Base-by-base conservation (phyloP, 148 eudicot genomes). In the Nyssa sinensis region DNA sequence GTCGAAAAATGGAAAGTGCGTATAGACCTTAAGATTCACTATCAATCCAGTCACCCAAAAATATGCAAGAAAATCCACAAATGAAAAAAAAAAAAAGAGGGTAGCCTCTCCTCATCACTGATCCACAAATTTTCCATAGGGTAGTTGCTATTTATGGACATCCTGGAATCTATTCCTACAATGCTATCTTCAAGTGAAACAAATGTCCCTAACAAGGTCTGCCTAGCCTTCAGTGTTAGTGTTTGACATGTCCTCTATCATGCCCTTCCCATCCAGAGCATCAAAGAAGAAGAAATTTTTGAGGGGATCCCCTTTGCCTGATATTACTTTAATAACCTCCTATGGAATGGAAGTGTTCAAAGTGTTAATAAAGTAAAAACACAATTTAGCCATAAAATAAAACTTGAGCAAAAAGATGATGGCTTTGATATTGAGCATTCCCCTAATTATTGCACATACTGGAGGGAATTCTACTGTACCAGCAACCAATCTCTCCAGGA, bases 261-360 rank as follows among this genome's bases (percentile, higher is more conserved):
- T 63, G 69, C 99, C 99, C 81, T 96, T 96, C 3, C 99, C 98
- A 11, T 93, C 98, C 93, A 79, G 75, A 1, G 98, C 90, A 78
- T 96, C 97, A 34, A 88, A 96, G 80, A 86, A 91, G 81, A 95
- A 95, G 86, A 93, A 96, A 60, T 96, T 93, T 71, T 89, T 96
- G 24, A 96, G 65, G 28, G 99, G 97, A 78, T 89, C 91, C 1
- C 99, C 99, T 85, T 92, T 92, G 77, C 94, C 88, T 61, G 98
- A 95, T 85, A 95, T 86, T 31, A 96, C 97, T 79, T 96, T 96
- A 19, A 96, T 96, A 69, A 96, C 99, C 84, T 96, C 99, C 99
- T 96, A 73, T 21, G 77, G 17, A 58, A 11, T 1, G 14, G 35
- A 55, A 59, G 29, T 21, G 14, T 69, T 14, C 9, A 29, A 32